phyloP scores from a whole-genome alignment of 352 stramenopile species.

The Pythium biforme region DNA sequence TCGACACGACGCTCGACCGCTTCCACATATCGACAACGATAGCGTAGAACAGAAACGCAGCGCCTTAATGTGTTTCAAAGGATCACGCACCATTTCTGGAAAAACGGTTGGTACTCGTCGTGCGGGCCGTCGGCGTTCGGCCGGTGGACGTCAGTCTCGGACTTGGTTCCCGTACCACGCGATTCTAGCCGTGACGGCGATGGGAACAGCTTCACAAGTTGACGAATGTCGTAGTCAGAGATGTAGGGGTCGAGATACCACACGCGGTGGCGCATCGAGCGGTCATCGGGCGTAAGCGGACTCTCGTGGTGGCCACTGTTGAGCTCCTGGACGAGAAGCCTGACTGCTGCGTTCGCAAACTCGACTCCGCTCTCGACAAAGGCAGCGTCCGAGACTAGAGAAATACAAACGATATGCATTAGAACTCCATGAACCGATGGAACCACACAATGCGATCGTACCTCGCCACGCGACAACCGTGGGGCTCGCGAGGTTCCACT shows the following conservation, averaged over 20 bases:
- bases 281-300: slow-evolving; percentile 6
- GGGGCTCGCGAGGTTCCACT: slow-evolving; percentile 62
- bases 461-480: slow-evolving; percentile 68
- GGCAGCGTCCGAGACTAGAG: slow-evolving; percentile 64
- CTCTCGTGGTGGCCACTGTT: slow-evolving; percentile 56
- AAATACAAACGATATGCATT: neutral
- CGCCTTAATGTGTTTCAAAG: slow-evolving; percentile 30
- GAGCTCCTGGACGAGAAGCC: slow-evolving; percentile 47
- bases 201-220: slow-evolving; percentile 50
- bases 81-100: slow-evolving; percentile 71
- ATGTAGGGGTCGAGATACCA: slow-evolving; percentile 77
- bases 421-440: neutral
- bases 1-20: slow-evolving; percentile 58
- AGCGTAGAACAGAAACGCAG: neutral
- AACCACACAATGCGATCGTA: slow-evolving; percentile 15
- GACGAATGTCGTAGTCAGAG: slow-evolving; percentile 60
- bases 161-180: slow-evolving; percentile 43
- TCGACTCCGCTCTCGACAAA: slow-evolving; percentile 67
- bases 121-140: slow-evolving; percentile 53
- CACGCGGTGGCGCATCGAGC: slow-evolving; percentile 36
- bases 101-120: slow-evolving; percentile 61
- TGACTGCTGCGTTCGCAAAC: slow-evolving; percentile 51
- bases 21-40: slow-evolving; percentile 5
- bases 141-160: slow-evolving; percentile 43
- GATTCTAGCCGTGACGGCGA: slow-evolving; percentile 40